phyloP scores from a whole-genome alignment of 148 eudicot species.

The Gaultheria prostrata region DNA sequence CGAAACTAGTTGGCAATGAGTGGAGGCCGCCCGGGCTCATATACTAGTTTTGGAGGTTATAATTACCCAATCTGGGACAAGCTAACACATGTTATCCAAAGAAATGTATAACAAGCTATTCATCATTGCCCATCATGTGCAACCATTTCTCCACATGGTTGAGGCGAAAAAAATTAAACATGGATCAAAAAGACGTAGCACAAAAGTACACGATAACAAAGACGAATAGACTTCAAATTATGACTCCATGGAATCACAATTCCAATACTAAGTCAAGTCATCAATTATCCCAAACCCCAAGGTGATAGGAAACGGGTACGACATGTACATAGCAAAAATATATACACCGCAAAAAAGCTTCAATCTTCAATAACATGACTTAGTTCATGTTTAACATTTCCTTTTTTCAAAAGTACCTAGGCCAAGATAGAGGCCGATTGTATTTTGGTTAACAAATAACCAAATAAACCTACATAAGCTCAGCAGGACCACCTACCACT shows the following conservation, averaged over 20 bases:
- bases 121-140: neutral
- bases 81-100: neutral
- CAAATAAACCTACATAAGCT: neutral
- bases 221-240: neutral
- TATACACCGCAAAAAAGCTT: neutral
- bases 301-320: neutral
- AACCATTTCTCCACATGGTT: neutral
- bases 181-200: neutral
- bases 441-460: neutral
- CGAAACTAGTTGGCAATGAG: no score
- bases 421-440: no score
- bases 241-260: neutral
- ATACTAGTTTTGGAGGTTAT: no score
- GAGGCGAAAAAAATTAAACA: neutral
- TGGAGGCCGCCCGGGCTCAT: no score
- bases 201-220: neutral
- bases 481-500: neutral
- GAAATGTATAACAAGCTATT: neutral
- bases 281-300: neutral
- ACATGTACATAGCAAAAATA: neutral
- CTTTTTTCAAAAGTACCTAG: no score
- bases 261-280: neutral
- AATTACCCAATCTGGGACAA: no score
- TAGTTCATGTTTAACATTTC: slow-evolving; percentile 1
- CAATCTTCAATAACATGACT: neutral